phyloP scores from a whole-genome alignment of 768 basidiomycete species.

The Mycena leptocephala region DNA sequence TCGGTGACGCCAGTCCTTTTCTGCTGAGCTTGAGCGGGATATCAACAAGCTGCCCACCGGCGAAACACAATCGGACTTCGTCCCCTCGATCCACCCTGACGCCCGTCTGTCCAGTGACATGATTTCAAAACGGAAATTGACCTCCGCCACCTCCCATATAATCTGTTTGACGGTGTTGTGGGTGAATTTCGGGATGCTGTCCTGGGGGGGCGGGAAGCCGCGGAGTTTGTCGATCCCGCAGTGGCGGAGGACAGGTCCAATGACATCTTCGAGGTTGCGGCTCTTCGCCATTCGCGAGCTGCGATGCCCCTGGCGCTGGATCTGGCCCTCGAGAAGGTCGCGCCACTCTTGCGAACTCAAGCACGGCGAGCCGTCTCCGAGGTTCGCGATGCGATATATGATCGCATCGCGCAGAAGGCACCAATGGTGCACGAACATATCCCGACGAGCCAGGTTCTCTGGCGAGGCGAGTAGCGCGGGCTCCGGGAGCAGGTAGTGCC shows the following conservation, averaged over 20 bases:
- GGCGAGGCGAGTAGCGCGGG: not conserved
- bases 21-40: not conserved
- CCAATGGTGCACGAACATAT: not conserved
- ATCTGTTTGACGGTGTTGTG: not conserved
- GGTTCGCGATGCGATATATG: not conserved
- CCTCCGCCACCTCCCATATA: conserved; percentile 3
- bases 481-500: not conserved
- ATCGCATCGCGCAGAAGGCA: not conserved
- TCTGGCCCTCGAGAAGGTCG: not conserved
- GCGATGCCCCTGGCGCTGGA: too few relatives aligned
- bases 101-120: not conserved
- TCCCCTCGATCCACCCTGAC: not conserved
- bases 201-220: not conserved
- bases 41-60: not conserved
- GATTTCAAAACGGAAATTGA: conserved; percentile 2
- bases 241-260: not conserved
- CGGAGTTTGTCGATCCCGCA: not conserved
- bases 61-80: not conserved
- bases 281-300: too few relatives aligned
- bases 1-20: not conserved
- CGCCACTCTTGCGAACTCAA: conserved; percentile 13
- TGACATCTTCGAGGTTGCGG: not conserved
- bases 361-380: too few relatives aligned
- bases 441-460: not conserved
- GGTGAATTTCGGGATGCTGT: not conserved